phyloP scores from a whole-genome alignment of 805 yeast species.

The Cyberlindnera samutprakarnensis region DNA sequence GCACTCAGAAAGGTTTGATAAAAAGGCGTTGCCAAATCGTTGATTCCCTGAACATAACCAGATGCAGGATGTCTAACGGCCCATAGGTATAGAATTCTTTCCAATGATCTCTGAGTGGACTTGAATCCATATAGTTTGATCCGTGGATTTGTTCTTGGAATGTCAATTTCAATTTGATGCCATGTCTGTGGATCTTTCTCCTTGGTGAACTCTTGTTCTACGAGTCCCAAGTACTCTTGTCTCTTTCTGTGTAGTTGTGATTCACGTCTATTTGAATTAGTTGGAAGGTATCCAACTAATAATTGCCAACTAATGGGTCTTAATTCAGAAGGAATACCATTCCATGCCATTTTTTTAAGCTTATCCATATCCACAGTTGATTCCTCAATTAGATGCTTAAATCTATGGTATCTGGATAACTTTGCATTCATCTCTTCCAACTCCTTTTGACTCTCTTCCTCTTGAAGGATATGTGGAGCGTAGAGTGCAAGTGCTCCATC shows the following conservation, averaged over 20 bases:
- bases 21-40: constrained; percentile 90
- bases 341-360: constrained; percentile 80
- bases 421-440: constrained; percentile 50
- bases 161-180: constrained; percentile 94
- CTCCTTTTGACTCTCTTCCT: constrained; percentile 35
- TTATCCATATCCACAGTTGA: constrained; percentile 55
- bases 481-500: constrained; percentile 28
- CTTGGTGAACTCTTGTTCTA: constrained; percentile 50
- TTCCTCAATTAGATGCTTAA: constrained; percentile 51
- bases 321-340: constrained; percentile 79
- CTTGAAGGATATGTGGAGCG: constrained; percentile 34
- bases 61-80: constrained; percentile 95
- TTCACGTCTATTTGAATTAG: constrained; percentile 69
- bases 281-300: constrained; percentile 82
- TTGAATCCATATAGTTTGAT: constrained; percentile 62
- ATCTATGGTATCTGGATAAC: constrained; percentile 55
- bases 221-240: constrained; percentile 75
- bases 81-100: constrained; percentile 84
- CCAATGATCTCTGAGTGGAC: constrained; percentile 70
- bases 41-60: constrained; percentile 97
- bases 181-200: constrained; percentile 72
- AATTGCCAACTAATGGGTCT: constrained; percentile 88
- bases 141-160: constrained; percentile 88
- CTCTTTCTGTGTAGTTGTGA: constrained; percentile 71
- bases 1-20: constrained; percentile 75